Evolutionary conservation across 768 basidiomycete species (phyloP), one percentile per base, ranked within the genome.

Genomic region (Macrolepiota dolichaula): DNA sequence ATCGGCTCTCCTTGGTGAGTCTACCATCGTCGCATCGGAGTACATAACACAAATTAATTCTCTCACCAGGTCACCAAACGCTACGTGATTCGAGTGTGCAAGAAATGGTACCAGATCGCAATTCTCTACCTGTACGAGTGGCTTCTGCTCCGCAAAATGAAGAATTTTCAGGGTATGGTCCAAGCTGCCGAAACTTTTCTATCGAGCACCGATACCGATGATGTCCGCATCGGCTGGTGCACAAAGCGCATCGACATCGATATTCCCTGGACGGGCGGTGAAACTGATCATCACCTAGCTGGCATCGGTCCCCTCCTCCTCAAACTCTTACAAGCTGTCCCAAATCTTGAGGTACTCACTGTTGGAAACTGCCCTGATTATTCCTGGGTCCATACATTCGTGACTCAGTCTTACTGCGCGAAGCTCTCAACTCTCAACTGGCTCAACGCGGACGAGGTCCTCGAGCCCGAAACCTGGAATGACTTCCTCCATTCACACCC

Each of bases 1-100:
- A 67, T 25, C 65, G 63, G 13, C 47, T 55, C 19, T 69, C 70
- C 22, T 47, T 74, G 60, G 73, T 74, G 42, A 55, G 70, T 37
- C 7, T 29, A 2, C 17, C 6, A 2, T 57, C 29, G 29, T 38
- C 29, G 15, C 10, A 13, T 46, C 52, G 7, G 22, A 40, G 17
- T 19, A 1, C 22, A 44, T 4, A 13, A 7, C 12, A 25, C 15
- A 1, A 15, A 29, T 19, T 35, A 15, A 51, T 51, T 2, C 25
- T 38, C 42, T 25, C 17, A 42, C 6, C 29, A 71, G 70, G 51
- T 65, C 10, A 69, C 67, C 13, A 62, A 54, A 53, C 57, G 65
- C n/a, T 61, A 65, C 36, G 37, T 69, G 9, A 57, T 68, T 1
- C 63, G 63, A 19, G 69, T 69, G 1, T 67, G 63, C 63, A 68